These are phyloP conservation scores for Sesbania bispinosa DNA, from an alignment of 306 rosid species.

Conservation along the genomic window DNA sequence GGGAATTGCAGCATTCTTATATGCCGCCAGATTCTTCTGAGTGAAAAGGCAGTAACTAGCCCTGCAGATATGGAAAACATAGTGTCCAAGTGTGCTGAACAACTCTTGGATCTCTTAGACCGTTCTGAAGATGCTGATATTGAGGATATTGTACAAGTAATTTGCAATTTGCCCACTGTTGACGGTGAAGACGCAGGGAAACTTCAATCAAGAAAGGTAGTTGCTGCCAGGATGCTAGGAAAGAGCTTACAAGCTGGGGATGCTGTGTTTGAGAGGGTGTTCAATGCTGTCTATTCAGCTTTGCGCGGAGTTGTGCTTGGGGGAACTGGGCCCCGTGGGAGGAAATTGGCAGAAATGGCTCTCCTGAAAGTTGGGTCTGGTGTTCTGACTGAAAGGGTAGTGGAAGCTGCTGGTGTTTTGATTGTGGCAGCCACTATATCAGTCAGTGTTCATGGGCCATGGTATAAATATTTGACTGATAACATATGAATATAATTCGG, in stretches of 20 bases:
- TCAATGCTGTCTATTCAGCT: conserved; percentile 56
- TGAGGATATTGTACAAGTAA: conserved; percentile 65
- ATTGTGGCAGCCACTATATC: conserved; percentile 70
- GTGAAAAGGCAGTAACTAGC: conserved; percentile 47
- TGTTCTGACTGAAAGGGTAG: conserved; percentile 47
- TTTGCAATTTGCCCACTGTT: conserved; percentile 37
- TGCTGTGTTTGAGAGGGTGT: conserved; percentile 78
- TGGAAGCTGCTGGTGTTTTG: conserved; percentile 76
- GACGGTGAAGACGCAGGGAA: conserved; percentile 38
- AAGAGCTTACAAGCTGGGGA: conserved; percentile 92
- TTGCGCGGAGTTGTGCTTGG: conserved; percentile 73
- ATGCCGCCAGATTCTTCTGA: conserved; percentile 73
- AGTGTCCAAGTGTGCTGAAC: conserved; percentile 42
- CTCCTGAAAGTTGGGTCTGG: conserved; percentile 76
- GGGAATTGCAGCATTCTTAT: conserved; percentile 71
- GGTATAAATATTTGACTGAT: conserved; percentile 59
- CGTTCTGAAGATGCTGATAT: conserved; percentile 57
- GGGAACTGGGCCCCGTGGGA: conserved; percentile 67
- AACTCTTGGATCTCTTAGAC: conserved; percentile 51
- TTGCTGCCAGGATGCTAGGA: conserved; percentile 62
- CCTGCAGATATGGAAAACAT: conserved; percentile 51
- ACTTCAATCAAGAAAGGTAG: conserved; percentile 51
- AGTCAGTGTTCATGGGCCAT: conserved; percentile 73
- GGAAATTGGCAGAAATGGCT: conserved; percentile 60
- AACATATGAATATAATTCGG: conserved; percentile 31